A percentile compares a stretch with the other conserved stretches of the same genome.
These are phyloP conservation scores for Chaetomium sp. DNA, from an alignment of 2,329 filamentous ascomycete genomes.

Conservation along the genomic window DNA sequence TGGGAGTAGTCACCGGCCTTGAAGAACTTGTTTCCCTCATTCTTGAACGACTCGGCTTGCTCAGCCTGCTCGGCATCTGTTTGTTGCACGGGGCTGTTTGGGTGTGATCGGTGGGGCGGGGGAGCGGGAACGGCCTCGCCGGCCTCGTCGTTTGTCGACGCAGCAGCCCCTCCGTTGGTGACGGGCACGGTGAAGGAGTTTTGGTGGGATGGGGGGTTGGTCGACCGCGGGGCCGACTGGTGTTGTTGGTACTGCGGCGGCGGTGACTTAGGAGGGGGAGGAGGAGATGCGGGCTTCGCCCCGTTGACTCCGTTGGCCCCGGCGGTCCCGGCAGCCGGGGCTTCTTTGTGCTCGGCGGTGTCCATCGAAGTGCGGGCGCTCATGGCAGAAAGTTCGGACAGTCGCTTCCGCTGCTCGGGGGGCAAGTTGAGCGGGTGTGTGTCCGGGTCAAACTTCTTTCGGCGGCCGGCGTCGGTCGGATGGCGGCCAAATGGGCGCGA, in stretches of 20 bases:
- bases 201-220: slow-evolving; percentile 28
- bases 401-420: slow-evolving; percentile 76
- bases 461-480: slow-evolving; percentile 40
- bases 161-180: slow-evolving; percentile 32
- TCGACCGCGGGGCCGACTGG: slow-evolving; percentile 30
- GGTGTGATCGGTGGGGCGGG: slow-evolving; percentile 64
- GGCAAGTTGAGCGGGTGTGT: slow-evolving; percentile 85
- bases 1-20: slow-evolving; percentile 85
- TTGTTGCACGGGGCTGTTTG: slow-evolving; percentile 50
- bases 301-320: slow-evolving; percentile 35
- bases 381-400: slow-evolving; percentile 61
- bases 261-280: slow-evolving; percentile 48
- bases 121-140: slow-evolving; percentile 55
- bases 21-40: slow-evolving; percentile 91
- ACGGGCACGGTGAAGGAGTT: slow-evolving; percentile 48
- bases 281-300: slow-evolving; percentile 4
- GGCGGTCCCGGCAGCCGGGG: slow-evolving; percentile 21
- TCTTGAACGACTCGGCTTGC: slow-evolving; percentile 87
- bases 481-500: slow-evolving; percentile 39
- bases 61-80: slow-evolving; percentile 39
- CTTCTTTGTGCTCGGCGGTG: slow-evolving; percentile 54
- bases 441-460: slow-evolving; percentile 57
- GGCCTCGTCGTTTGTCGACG: slow-evolving; percentile 34
- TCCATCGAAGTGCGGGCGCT: slow-evolving; percentile 66
- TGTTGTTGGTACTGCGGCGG: slow-evolving; percentile 34